Percentiles rank a stretch among this genome's conserved stretches.
phyloP scores from a whole-genome alignment of 371 early-diverging fungal genomes.

The Circinella umbellata region DNA sequence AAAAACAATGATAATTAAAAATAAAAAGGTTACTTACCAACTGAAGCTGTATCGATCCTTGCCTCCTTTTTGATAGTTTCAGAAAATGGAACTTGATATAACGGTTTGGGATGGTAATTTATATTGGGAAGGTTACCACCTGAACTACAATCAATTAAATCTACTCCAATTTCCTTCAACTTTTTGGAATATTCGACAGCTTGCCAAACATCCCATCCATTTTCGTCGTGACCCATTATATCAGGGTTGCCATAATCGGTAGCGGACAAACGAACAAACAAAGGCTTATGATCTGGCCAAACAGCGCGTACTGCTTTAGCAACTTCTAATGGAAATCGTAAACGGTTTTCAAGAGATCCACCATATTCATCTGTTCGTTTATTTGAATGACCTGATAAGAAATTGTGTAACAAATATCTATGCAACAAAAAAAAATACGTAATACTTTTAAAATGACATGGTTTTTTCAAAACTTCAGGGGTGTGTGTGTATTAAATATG shows the following conservation, averaged over 20 bases:
- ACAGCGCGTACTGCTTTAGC: conserved; percentile 65
- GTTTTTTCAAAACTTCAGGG: too few relatives aligned
- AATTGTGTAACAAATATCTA: conserved; percentile 81
- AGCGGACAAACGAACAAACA: conserved; percentile 81
- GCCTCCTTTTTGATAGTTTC: conserved; percentile 61
- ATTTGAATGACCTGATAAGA: conserved; percentile 84
- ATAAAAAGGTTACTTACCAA: conserved; percentile 22
- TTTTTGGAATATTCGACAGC: conserved; percentile 59
- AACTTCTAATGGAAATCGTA: conserved; percentile 70
- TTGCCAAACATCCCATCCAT: conserved; percentile 73
- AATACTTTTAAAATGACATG: background rate
- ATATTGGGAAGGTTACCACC: conserved; percentile 66
- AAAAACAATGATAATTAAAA: too few relatives aligned
- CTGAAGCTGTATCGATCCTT: conserved; percentile 66
- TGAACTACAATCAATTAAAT: conserved; percentile 74
- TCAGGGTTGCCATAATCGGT: conserved; percentile 63
- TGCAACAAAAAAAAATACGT: conserved; percentile 32
- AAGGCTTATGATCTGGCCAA: conserved; percentile 80
- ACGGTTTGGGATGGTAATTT: conserved; percentile 53
- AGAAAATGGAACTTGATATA: conserved; percentile 80
- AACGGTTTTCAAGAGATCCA: conserved; percentile 80
- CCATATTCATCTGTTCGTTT: conserved; percentile 85
- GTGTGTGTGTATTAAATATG: background rate
- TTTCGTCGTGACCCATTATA: conserved; percentile 26
- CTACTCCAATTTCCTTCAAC: conserved; percentile 72